Evolutionary conservation across 352 stramenopile species (phyloP).

Genomic region (Pythium vanterpoolii): DNA sequence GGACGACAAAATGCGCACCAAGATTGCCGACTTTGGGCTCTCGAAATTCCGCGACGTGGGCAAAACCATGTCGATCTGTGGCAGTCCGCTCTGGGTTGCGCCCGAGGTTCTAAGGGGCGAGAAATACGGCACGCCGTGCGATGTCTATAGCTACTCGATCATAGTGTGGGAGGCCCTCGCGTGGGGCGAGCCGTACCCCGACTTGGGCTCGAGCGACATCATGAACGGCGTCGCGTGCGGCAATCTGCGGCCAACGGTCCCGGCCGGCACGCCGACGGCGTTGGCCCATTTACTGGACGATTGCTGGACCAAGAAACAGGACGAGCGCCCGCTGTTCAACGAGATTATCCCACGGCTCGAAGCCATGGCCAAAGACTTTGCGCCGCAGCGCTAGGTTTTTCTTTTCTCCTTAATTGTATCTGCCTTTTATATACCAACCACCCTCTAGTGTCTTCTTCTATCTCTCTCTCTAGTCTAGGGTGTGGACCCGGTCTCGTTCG

Average conservation of each 20-base stretch:
- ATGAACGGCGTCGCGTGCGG: conserved; percentile 81
- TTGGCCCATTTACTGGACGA: conserved; percentile 66
- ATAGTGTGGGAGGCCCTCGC: conserved; percentile 85
- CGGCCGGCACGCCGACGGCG: conserved; percentile 52
- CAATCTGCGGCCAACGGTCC: conserved; percentile 68
- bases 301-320: conserved; percentile 85
- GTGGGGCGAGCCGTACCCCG: conserved; percentile 76
- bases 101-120: conserved; percentile 76
- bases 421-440: background rate
- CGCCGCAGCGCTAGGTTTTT: conserved; percentile 11
- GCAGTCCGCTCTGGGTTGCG: conserved; percentile 76
- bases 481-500: background rate
- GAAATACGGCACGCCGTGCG: conserved; percentile 77
- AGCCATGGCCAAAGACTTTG: conserved; percentile 75
- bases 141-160: conserved; percentile 90
- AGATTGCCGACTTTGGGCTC: conserved; percentile 80
- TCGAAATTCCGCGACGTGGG: conserved; percentile 84
- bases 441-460: background rate
- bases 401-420: background rate
- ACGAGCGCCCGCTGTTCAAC: conserved; percentile 77
- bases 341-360: conserved; percentile 80
- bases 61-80: conserved; percentile 87
- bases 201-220: conserved; percentile 79
- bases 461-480: conserved; percentile 1
- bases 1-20: conserved; percentile 74